Evolutionary conservation across 2,329 filamentous ascomycete genomes (phyloP), one percentile per base, ranked within the genome.

Genomic region (Calycina herbarum): DNA sequence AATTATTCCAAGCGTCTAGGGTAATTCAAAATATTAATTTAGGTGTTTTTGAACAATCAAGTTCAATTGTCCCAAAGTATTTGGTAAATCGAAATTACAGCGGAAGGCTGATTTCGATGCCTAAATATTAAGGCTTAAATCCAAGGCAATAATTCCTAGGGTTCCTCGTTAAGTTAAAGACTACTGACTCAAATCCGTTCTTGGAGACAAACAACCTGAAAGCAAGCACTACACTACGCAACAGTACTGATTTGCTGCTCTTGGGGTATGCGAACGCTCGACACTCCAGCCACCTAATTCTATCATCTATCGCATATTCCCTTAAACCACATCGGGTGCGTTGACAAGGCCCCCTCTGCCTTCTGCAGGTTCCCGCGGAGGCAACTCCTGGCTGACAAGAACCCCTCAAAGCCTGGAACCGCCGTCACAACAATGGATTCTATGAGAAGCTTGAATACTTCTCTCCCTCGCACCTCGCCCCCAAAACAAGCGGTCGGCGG

Each of bases 371-470:
- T 24, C n/a, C 45, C 45, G 45, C 35, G 20, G 20, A 51, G 45
- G 7, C 45, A 27, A 59, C 57, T 40, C 31, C 35, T 57, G 17
- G 20, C 57, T 27, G 57, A 35, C 29, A 57, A 24, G 48, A 20
- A 27, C 57, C 17, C 35, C 56, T 59, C 35, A 38, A 42, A 38
- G 57, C 35, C 17, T 42, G 59, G 27, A 15, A 56, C 40, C 60
- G 42, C 42, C 27, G 24, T 31, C 48, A 42, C 48, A 24, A 71
- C 63, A 71, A 88, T 88, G 86, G 86, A 88, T 73, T 88, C 86
- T 62, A 88, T 89, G 85, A 81, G 84, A 73, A 86, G 83, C 64
- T 79, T 89, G 57, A 87, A 87, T 70, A 86, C 82, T 35, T 88
- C 85, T 61, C 77, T 89, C 65, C 86, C 86, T n/a, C 69, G 74